Conservation (phyloP, 192 early-diverging fungal species). For the Linnemannia elongata region DNA sequence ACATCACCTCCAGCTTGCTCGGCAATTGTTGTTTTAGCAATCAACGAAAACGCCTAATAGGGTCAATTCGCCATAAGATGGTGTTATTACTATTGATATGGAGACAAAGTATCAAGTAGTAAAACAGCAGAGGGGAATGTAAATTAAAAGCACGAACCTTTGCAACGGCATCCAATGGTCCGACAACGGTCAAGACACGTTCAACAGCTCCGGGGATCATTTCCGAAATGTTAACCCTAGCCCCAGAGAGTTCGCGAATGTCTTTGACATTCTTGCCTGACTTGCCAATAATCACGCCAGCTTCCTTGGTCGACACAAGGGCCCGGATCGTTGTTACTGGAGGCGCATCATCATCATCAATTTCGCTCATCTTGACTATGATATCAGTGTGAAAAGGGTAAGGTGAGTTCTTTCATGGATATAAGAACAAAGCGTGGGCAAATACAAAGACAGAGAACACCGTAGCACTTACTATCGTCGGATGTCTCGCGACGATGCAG, state of each 20-base stretch:
- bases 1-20: conserved; percentile 66
- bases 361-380: conserved; percentile 36
- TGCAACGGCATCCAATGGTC: conserved; percentile 74
- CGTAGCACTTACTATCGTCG: conserved; percentile 27
- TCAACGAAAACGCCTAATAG: conserved; percentile 78
- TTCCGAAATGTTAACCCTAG: conserved; percentile 90
- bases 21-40: conserved; percentile 77
- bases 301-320: conserved; percentile 74
- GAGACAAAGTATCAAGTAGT: too few species aligned
- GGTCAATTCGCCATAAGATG: not conserved
- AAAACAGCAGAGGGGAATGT: not conserved
- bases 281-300: conserved; percentile 91
- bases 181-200: conserved; percentile 80
- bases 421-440: not conserved
- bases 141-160: conserved; percentile 48
- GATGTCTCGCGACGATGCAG: conserved; percentile 23
- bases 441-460: not conserved
- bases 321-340: conserved; percentile 61
- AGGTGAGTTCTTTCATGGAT: not conserved
- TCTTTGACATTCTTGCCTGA: conserved; percentile 90
- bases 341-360: conserved; percentile 8
- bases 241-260: conserved; percentile 85
- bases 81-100: not conserved
- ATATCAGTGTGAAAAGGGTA: not conserved
- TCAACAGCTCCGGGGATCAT: conserved; percentile 79